Evolutionary conservation across 352 stramenopile species (phyloP).

Genomic region (Phytophthora rubi): DNA sequence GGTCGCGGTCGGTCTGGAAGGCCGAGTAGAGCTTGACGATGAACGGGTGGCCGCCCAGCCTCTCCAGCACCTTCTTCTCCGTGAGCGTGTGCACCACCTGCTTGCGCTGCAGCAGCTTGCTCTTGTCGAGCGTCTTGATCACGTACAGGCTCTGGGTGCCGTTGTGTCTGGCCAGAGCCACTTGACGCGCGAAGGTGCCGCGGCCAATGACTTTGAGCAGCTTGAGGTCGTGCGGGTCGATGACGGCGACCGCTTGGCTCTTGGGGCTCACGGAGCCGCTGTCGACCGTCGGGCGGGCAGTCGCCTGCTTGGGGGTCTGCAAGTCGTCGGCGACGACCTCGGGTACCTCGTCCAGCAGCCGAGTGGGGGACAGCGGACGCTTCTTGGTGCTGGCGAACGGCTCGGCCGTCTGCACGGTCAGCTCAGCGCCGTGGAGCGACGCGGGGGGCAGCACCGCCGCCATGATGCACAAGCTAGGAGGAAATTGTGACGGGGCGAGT

Average conservation of each 20-base stretch:
- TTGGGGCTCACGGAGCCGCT: conserved; percentile 26
- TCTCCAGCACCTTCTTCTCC: conserved; percentile 80
- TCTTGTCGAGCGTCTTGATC: conserved; percentile 87
- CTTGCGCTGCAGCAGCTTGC: conserved; percentile 72
- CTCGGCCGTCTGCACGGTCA: conserved; percentile 28
- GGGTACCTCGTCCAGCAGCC: conserved; percentile 31
- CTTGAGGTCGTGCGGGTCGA: conserved; percentile 74
- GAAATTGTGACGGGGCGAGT: conserved; percentile 25
- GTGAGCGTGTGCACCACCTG: conserved; percentile 82
- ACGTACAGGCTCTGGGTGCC: conserved; percentile 68
- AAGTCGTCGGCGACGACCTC: conserved; percentile 32
- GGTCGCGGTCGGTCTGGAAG: conserved; percentile 79
- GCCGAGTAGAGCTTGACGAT: conserved; percentile 76
- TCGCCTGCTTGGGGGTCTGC: conserved; percentile 29
- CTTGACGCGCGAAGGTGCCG: conserved; percentile 84
- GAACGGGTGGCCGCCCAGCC: conserved; percentile 72
- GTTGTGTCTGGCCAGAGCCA: conserved; percentile 70
- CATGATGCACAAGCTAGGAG: conserved; percentile 17
- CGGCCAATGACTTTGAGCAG: conserved; percentile 88
- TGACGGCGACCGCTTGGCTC: conserved; percentile 17
- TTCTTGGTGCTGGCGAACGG: conserved; percentile 29
- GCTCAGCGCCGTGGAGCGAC: conserved; percentile 13
- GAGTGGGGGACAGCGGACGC: conserved; percentile 33
- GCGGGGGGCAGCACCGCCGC: conserved; percentile 31
- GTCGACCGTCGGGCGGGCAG: background rate